Conservation (phyloP, 169 alveolate genomes). For the Eimeria necatrix region DNA sequence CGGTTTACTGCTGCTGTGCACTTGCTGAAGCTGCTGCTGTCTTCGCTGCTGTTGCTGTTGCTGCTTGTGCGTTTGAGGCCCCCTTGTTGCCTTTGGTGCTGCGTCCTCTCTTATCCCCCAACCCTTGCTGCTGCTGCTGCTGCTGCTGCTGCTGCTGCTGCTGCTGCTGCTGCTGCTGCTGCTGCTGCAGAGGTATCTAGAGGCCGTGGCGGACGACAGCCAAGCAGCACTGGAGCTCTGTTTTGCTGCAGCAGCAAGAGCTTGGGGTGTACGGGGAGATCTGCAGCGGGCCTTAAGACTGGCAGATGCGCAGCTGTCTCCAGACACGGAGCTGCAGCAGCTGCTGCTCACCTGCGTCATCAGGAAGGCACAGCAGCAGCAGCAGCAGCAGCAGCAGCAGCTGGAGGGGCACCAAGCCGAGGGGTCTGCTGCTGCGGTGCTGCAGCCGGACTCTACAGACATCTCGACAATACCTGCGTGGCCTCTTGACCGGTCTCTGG, state of each 20-base stretch:
- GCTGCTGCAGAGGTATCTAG: slow-evolving; percentile 71
- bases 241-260: slow-evolving; percentile 19
- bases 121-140: neutral
- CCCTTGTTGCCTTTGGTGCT: neutral
- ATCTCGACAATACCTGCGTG: slow-evolving; percentile 44
- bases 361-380: slow-evolving; percentile 39
- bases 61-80: neutral
- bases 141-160: neutral
- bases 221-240: slow-evolving; percentile 54
- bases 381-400: slow-evolving; percentile 46
- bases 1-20: neutral
- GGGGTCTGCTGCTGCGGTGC: slow-evolving; percentile 10
- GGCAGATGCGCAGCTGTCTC: slow-evolving; percentile 55
- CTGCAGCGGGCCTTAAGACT: slow-evolving; percentile 74
- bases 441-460: neutral
- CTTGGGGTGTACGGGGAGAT: slow-evolving; percentile 24
- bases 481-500: slow-evolving; percentile 26
- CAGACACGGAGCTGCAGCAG: slow-evolving; percentile 66
- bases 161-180: neutral
- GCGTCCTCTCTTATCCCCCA: neutral
- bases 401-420: neutral
- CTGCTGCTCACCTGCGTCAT: slow-evolving; percentile 38
- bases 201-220: slow-evolving; percentile 77
- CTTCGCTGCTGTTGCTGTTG: neutral
- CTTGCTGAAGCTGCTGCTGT: neutral